Evolutionary conservation across 441 rosid genomes (phyloP), one percentile per base, ranked within the genome.

Genomic region (Corymbia calophylla): DNA sequence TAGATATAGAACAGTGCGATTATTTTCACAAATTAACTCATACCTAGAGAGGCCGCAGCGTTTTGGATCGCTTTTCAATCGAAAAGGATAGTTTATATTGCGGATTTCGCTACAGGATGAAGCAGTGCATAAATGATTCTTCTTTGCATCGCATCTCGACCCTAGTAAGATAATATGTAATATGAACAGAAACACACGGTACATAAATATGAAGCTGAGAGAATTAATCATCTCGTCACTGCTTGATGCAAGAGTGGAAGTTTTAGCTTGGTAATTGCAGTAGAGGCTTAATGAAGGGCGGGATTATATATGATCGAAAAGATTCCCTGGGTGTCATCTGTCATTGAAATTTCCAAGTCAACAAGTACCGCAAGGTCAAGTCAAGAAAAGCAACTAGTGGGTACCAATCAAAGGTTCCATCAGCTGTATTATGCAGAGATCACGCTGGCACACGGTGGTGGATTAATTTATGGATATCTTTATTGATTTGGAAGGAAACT

Each of bases 111-210:
- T 51, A 4, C 17, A 73, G 32, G 82, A 70, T 70, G 82, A 70
- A 70, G 5, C 8, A 1, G 27, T 0, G 2, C 81, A 70, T 0
- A 19, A 19, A 8, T 70, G 16, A 35, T 35, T 35, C 16, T 70
- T 70, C 16, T 70, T 70, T 1, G 49, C 49, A 10, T 1, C 4
- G 15, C 82, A 70, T 10, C 82, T 35, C 8, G 9, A 19, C 7
- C 49, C 49, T 44, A 35, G 7, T 5, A 70, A 27, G 10, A 70
- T 16, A 21, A 70, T 25, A 35, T 10, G 48, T 35, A 70, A 35
- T 10, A 35, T 3, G 27, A 35, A 16, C 1, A 35, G 1, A 35
- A 70, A 70, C 1, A 19, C 15, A 5, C 0, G 48, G 5, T 19
- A 35, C 29, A 35, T 70, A 6, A 70, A 35, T 70, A 9, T 3